Evolutionary conservation across 805 yeast genomes (phyloP).

Genomic region (Lachancea fermentati): DNA sequence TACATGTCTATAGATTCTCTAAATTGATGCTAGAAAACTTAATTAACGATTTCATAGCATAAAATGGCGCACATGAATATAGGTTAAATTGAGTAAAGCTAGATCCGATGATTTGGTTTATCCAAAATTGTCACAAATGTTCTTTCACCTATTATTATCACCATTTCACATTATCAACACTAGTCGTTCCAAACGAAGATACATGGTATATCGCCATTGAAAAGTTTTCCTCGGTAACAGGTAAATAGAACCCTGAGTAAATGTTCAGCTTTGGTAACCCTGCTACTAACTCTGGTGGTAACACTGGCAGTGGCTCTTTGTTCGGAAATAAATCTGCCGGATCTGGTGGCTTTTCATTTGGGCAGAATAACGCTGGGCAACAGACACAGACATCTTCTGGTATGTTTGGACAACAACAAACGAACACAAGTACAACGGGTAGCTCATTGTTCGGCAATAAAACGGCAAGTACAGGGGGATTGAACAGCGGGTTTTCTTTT

Average conservation of each 20-base stretch:
- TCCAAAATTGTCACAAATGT: too few species aligned
- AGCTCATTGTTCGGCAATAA: slow-evolving; percentile 23
- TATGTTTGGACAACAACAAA: slow-evolving; percentile 17
- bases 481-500: slow-evolving; percentile 8
- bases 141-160: too few species aligned
- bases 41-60: too few species aligned
- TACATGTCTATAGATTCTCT: too few species aligned
- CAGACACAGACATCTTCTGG: slow-evolving; percentile 13
- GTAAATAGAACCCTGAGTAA: background rate
- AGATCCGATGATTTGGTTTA: too few species aligned
- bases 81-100: too few species aligned
- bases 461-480: background rate
- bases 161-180: too few species aligned
- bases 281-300: slow-evolving; percentile 18
- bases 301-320: slow-evolving; percentile 14
- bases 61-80: too few species aligned
- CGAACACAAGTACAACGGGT: slow-evolving; percentile 13
- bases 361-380: slow-evolving; percentile 25
- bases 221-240: too few species aligned
- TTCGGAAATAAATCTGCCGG: slow-evolving; percentile 32
- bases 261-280: slow-evolving; percentile 24
- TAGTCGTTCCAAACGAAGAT: too few species aligned
- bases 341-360: slow-evolving; percentile 8
- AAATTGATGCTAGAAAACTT: too few species aligned
- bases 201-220: too few species aligned